These are phyloP conservation scores for Coemansia sp. DNA, from an alignment of 192 early-diverging fungal genomes.

Conservation along the genomic window DNA sequence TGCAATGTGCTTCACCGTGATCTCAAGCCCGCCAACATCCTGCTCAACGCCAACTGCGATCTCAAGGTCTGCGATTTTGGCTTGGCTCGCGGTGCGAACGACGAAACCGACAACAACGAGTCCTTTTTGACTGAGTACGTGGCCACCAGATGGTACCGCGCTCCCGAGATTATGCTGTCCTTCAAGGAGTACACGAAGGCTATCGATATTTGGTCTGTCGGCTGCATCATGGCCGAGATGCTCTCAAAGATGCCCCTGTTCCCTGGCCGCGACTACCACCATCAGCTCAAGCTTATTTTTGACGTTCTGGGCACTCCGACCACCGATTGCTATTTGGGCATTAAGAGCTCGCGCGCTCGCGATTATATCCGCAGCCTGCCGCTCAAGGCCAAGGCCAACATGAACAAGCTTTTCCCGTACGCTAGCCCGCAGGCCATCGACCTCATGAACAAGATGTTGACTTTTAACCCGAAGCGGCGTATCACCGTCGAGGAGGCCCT, in stretches of 20 bases:
- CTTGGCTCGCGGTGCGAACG: constrained; percentile 88
- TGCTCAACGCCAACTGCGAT: constrained; percentile 99
- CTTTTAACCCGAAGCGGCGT: constrained; percentile 84
- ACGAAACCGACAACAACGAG: constrained; percentile 77
- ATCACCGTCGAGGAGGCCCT: constrained; percentile 93
- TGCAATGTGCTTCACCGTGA: constrained; percentile 95
- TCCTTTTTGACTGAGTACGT: constrained; percentile 97
- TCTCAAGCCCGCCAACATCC: constrained; percentile 94
- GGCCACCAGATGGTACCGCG: constrained; percentile 93
- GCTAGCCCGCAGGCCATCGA: constrained; percentile 84
- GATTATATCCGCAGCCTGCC: constrained; percentile 91
- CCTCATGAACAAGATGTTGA: constrained; percentile 84
- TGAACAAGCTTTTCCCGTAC: constrained; percentile 82
- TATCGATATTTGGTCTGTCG: constrained; percentile 92
- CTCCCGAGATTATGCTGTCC: constrained; percentile 95
- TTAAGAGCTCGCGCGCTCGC: constrained; percentile 82
- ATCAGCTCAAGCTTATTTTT: constrained; percentile 95
- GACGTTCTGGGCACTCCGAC: constrained; percentile 97
- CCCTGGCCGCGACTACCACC: constrained; percentile 89
- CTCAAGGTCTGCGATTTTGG: constrained; percentile 99
- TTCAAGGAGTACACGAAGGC: constrained; percentile 99
- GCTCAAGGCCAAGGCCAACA: constrained; percentile 82
- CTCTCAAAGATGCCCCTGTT: constrained; percentile 80
- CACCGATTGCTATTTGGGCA: constrained; percentile 82
- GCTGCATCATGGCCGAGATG: constrained; percentile 88